These are phyloP conservation scores for Rhododendron ferrugineum DNA, from an alignment of 148 eudicot species.

Conservation along the genomic window DNA sequence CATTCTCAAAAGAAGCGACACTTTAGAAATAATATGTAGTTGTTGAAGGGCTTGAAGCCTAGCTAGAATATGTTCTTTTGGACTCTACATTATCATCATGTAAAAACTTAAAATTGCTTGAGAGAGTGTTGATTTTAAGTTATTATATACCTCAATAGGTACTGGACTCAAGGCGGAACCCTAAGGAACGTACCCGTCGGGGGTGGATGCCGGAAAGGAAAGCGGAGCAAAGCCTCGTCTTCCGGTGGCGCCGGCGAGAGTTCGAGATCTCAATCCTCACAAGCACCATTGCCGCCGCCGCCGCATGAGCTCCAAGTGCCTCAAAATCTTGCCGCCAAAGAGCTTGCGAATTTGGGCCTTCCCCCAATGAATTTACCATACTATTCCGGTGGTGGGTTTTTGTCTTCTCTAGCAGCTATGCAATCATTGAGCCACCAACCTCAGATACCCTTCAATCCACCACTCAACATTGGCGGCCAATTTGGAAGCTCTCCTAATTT, in stretches of 20 bases:
- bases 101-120: background rate
- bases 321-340: background rate
- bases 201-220: slow-evolving; percentile 40
- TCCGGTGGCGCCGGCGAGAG: background rate
- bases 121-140: background rate
- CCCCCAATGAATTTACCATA: background rate
- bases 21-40: background rate
- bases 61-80: background rate
- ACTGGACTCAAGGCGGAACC: slow-evolving; percentile 57
- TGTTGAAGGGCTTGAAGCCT: background rate
- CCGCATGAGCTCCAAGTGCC: background rate
- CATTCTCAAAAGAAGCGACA: background rate
- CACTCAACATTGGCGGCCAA: slow-evolving; percentile 8
- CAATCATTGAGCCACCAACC: slow-evolving; percentile 14
- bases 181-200: slow-evolving; percentile 45
- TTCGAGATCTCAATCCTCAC: background rate
- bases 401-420: slow-evolving; percentile 27
- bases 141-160: background rate
- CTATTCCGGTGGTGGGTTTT: slow-evolving; percentile 25
- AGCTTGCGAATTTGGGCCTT: background rate
- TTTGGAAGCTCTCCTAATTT: slow-evolving; percentile 22
- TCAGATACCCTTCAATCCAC: background rate
- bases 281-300: background rate
- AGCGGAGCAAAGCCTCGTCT: slow-evolving; percentile 22
- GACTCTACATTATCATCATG: background rate